Evolutionary conservation across 495 filamentous ascomycete species (phyloP), one percentile per base, ranked within the genome.

Genomic region (Cudoniella acicularis): DNA sequence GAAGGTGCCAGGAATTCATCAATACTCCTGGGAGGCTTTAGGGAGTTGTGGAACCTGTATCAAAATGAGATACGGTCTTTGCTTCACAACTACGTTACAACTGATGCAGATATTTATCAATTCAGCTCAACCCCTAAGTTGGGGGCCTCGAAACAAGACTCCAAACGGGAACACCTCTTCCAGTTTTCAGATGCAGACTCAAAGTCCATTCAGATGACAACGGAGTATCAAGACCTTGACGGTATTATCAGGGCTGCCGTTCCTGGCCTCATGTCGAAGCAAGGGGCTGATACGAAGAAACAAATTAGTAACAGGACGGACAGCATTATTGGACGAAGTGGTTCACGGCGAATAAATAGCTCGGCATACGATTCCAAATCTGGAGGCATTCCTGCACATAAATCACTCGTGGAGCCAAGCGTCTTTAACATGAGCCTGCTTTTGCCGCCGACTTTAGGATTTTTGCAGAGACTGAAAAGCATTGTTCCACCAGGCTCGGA

Each of bases 391-490:
- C 61, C 57, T 11, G 85, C 83, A 17, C 90, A 91, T 73, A 93
- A 96, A 78, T 78, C 95, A 66, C 80, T 99, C 2, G 87, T 98
- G 40, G 90, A 96, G 68, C 92, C 94, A 11, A 96, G 89, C 64
- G 92, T 98, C 16, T 98, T 98, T 75, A 99, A 99, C 67, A 98
- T 99, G 85, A 89, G 90, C 57, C 76, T 96, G 45, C 80, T 99
- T 3, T 82, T 99, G 17, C 94, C 93, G 13, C 92, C 93, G n/a
- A 96, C 94, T 1, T 76, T 98, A 2, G 84, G 89, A 10, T 99
- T 99, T 73, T 80, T 99, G 11, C 91, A 94, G 65, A 82, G 91
- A 4, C 77, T 99, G 13, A 96, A 94, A 70, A 88, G 86, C 53
- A 93, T 98, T 52, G 94, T 99, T 0, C 94, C 94, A 2, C 79